Base-by-base conservation (phyloP, 2,329 filamentous ascomycete species). In the Stagonosporopsis rhizophila region DNA sequence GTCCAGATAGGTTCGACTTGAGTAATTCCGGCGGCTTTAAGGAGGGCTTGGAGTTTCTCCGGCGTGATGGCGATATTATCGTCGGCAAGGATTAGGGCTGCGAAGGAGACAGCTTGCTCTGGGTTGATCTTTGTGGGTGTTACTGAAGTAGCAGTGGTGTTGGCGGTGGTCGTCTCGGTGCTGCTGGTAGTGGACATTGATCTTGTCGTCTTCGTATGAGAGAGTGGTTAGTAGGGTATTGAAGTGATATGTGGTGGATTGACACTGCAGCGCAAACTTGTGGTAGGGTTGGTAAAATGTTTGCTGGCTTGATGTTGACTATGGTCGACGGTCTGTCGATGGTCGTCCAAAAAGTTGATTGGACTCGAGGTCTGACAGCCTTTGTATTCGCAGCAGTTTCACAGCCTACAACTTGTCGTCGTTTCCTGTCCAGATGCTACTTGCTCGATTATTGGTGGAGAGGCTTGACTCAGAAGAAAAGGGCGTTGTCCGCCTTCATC, bases 1-100 rank as follows among this genome's bases (percentile, higher is more conserved):
- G 92, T 88, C 95, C 95, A 98, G 88, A 98, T 98, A 76, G 94
- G 92, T 87, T 99, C 95, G 75, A 98, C 87, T 55, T 96, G 92
- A 65, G 83, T 80, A 76, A 97, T 82, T 77, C 88, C 88, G 73
- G 95, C 93, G 78, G 94, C 91, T 82, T 91, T 88, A 84, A 98
- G 89, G 76, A 99, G 81, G 74, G 89, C 88, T 80, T 92, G 87
- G 77, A 99, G 87, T 86, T 98, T 98, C 83, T 98, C 95, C 85
- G 95, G 85, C 79, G 94, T 96, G 85, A 98, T 91, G 77, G 96
- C 91, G 78, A 98, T 82, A 83, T 88, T 89, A 75, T 97, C 94
- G 87, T 99, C 95, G 81, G 94, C 94, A 81, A 98, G 91, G 87
- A 98, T 96, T 82, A 99, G 89, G 81, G 94, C 92, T 79, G 95